A percentile compares a stretch with the other conserved stretches of the same genome.
Conservation (phyloP, 179 eudicot genomes). For the Camellia oleifera region DNA sequence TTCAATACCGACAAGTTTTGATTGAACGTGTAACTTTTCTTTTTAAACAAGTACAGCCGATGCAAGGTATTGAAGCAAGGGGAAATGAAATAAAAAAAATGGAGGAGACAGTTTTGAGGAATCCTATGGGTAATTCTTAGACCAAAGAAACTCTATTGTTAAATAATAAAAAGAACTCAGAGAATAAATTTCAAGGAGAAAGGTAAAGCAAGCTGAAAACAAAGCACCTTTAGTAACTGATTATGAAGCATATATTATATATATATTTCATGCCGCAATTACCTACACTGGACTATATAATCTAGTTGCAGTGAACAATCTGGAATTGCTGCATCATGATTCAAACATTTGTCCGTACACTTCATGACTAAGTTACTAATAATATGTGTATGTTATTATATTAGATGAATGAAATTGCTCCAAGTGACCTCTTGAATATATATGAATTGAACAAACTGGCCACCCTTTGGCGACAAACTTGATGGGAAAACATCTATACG, state of each 20-base stretch:
- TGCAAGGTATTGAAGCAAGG: too few relatives aligned
- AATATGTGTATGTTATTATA: background rate
- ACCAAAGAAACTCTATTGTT: background rate
- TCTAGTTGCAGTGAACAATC: background rate
- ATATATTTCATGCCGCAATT: background rate
- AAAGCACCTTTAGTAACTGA: background rate
- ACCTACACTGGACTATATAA: background rate
- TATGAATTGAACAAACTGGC: background rate
- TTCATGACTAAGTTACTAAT: background rate
- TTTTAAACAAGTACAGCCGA: too few relatives aligned
- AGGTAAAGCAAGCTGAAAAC: background rate
- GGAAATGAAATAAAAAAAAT: too few relatives aligned
- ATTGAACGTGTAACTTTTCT: background rate
- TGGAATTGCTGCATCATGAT: background rate
- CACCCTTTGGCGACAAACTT: background rate
- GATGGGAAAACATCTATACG: background rate
- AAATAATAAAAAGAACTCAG: background rate
- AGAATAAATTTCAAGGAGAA: background rate
- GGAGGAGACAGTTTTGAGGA: too few relatives aligned
- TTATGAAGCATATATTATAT: background rate
- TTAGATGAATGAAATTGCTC: slow-evolving; percentile 1
- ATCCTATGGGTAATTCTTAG: too few relatives aligned
- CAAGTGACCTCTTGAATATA: background rate
- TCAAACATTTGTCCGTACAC: background rate
- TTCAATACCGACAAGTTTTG: background rate